phyloP scores from a whole-genome alignment of 495 filamentous ascomycete species.

The Daldinia concentrica region DNA sequence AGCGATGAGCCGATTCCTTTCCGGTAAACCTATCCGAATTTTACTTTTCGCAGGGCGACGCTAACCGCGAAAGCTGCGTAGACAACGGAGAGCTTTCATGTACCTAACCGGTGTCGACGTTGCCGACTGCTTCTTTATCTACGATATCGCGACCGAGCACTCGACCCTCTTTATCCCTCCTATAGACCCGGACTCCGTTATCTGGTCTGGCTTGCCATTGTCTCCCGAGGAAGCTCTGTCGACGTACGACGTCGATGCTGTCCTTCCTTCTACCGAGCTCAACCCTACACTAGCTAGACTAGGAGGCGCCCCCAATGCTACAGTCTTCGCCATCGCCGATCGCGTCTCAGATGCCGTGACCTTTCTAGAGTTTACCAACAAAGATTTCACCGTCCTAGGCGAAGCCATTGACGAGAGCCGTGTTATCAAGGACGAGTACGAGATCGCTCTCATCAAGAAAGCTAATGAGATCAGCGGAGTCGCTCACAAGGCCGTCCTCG shows the following conservation, averaged over 20 bases:
- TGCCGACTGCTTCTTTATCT: constrained; percentile 82
- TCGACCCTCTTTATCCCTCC: constrained; percentile 93
- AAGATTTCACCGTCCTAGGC: constrained; percentile 70
- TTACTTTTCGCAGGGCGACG: not conserved
- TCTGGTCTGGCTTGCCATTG: constrained; percentile 93
- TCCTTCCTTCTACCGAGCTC: constrained; percentile 73
- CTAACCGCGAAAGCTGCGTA: constrained; percentile 46
- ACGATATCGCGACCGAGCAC: constrained; percentile 74
- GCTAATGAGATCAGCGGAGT: constrained; percentile 83
- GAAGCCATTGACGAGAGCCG: constrained; percentile 79
- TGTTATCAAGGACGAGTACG: constrained; percentile 84
- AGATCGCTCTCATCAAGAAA: constrained; percentile 82
- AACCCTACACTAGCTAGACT: constrained; percentile 67
- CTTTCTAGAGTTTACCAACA: constrained; percentile 69
- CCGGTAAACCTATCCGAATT: constrained; percentile 59
- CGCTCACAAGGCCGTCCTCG: constrained; percentile 77
- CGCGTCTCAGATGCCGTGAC: constrained; percentile 73
- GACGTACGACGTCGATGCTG: constrained; percentile 84
- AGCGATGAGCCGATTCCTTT: constrained; percentile 82
- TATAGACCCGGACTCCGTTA: constrained; percentile 86
- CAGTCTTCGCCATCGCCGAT: constrained; percentile 74
- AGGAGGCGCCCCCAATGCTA: constrained; percentile 56
- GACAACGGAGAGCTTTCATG: constrained; percentile 93
- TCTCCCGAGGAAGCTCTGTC: constrained; percentile 74
- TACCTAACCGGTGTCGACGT: constrained; percentile 90